Evolutionary conservation across 2,329 filamentous ascomycete species (phyloP).

Genomic region (Colletotrichum chlorophyti): DNA sequence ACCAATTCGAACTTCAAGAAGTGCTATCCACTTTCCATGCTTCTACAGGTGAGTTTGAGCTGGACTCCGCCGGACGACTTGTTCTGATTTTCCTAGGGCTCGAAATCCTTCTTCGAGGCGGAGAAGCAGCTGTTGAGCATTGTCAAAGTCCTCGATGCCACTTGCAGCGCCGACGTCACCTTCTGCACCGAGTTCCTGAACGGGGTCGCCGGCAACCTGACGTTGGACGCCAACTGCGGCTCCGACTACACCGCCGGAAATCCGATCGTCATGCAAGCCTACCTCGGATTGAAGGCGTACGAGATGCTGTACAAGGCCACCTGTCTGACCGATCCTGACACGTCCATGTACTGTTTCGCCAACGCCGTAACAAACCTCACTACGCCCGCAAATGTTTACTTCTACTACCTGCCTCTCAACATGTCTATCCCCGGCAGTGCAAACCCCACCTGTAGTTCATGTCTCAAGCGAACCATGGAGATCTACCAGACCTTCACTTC

Average conservation of each 20-base stretch:
- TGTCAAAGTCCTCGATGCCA: slow-evolving; percentile 78
- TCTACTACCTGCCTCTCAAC: slow-evolving; percentile 88
- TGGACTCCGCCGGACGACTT: not conserved
- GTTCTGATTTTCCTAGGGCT: slow-evolving; percentile 64
- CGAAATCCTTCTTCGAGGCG: slow-evolving; percentile 82
- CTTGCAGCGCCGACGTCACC: slow-evolving; percentile 73
- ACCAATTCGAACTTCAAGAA: slow-evolving; percentile 69
- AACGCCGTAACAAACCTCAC: slow-evolving; percentile 81
- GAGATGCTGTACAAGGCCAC: slow-evolving; percentile 79
- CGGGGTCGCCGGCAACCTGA: slow-evolving; percentile 70
- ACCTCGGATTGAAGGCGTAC: slow-evolving; percentile 79
- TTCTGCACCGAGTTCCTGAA: slow-evolving; percentile 72
- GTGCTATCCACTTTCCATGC: slow-evolving; percentile 85
- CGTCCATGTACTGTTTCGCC: slow-evolving; percentile 79
- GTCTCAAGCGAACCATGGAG: slow-evolving; percentile 81
- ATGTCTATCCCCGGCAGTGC: slow-evolving; percentile 70
- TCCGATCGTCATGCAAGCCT: slow-evolving; percentile 75
- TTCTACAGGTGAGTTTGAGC: slow-evolving; percentile 70
- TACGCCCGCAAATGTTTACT: slow-evolving; percentile 74
- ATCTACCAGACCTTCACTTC: slow-evolving; percentile 76
- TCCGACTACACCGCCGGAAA: slow-evolving; percentile 73
- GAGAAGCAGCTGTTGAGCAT: slow-evolving; percentile 74
- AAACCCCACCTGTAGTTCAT: slow-evolving; percentile 77
- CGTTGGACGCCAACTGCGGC: slow-evolving; percentile 69
- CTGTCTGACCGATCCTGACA: slow-evolving; percentile 74